Percentiles rank a stretch among this genome's conserved stretches.
phyloP scores from a whole-genome alignment of 225 moss, liverwort and hornwort genomes.

The Bryoerythrophyllum caledonicum region DNA sequence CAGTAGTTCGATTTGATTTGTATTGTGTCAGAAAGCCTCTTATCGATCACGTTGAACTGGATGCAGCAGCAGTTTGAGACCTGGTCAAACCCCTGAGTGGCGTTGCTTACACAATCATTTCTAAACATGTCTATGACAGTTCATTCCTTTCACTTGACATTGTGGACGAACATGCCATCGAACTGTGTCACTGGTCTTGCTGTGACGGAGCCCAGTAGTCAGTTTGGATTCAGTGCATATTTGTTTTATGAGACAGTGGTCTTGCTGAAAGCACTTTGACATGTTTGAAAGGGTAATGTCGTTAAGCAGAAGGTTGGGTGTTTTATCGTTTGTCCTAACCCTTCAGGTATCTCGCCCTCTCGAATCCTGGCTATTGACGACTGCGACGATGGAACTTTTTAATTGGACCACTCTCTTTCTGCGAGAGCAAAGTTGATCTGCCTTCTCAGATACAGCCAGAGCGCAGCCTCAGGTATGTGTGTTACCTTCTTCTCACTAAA shows the following conservation, averaged over 20 bases:
- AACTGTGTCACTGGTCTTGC: not conserved
- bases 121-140: not conserved
- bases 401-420: not conserved
- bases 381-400: not conserved
- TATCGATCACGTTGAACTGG: not conserved
- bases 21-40: not conserved
- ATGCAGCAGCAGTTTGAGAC: constrained; percentile 9
- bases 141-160: not conserved
- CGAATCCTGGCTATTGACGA: constrained; percentile 12
- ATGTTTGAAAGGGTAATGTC: not conserved
- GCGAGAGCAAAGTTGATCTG: not conserved
- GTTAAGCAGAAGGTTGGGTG: not conserved
- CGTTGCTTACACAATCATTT: not conserved
- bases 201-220: not conserved
- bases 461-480: not conserved
- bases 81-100: constrained; percentile 2
- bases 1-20: not conserved
- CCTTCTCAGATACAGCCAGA: not conserved
- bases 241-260: not conserved
- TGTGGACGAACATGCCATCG: not conserved
- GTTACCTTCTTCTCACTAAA: not conserved
- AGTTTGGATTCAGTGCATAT: not conserved
- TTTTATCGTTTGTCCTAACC: not conserved
- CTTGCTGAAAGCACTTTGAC: not conserved
- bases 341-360: constrained; percentile 16